phyloP scores from a whole-genome alignment of 495 filamentous ascomycete genomes.

The Xylaria palmicola region DNA sequence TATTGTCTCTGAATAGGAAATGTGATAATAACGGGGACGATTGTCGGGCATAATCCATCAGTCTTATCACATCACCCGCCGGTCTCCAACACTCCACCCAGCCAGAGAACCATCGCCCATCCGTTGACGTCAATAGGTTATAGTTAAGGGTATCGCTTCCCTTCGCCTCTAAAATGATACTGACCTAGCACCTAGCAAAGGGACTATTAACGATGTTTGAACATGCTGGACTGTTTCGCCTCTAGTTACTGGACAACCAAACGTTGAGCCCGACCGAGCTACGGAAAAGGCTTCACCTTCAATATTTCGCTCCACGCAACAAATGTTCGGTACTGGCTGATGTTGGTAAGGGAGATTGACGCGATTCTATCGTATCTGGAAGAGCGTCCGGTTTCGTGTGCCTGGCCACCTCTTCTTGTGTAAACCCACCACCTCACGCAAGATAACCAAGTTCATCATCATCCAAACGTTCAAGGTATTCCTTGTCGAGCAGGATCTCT shows the following conservation, averaged over 20 bases:
- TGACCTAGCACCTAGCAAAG: too few relatives aligned
- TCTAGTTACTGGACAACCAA: neutral
- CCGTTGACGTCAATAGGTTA: neutral
- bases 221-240: too few relatives aligned
- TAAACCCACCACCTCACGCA: slow-evolving; percentile 49
- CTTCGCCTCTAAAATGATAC: neutral
- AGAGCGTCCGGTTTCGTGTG: slow-evolving; percentile 1
- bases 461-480: slow-evolving; percentile 94
- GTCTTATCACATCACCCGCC: neutral
- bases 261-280: neutral
- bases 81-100: neutral
- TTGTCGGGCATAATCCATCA: neutral
- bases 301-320: slow-evolving; percentile 2
- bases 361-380: slow-evolving; percentile 10
- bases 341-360: slow-evolving; percentile 10
- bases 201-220: too few relatives aligned
- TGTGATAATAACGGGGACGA: too few relatives aligned
- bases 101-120: neutral
- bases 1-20: too few relatives aligned
- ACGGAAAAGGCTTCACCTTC: neutral
- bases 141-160: neutral
- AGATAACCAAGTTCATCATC: slow-evolving; percentile 93
- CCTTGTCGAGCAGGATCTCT: slow-evolving; percentile 97
- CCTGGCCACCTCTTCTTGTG: neutral
- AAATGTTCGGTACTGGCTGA: slow-evolving; percentile 7